Evolutionary conservation across 2,329 filamentous ascomycete species (phyloP), one percentile per base, ranked within the genome.

Genomic region (Fusarium staphyleae): DNA sequence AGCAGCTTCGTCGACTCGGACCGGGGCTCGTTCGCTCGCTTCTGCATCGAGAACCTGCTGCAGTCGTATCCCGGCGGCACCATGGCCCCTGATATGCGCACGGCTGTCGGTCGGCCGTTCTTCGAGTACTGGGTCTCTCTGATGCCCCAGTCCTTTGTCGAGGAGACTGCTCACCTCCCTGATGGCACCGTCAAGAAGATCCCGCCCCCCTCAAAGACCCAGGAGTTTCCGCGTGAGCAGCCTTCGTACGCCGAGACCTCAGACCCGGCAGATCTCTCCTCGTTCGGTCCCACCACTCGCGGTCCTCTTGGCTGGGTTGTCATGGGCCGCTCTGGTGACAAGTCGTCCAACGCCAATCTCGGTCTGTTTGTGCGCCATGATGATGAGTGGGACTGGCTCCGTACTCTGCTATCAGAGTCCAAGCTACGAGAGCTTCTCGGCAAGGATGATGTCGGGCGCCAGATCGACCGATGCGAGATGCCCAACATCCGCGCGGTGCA

Each of bases 301-400:
- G 60, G 60, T 3, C 69, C 69, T 12, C 60, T 72, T 1, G 68
- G 69, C 3, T 65, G 65, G 41, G 41, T 70, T 22, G 69, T 66
- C 8, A 55, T 66, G n/a, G 69, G 61, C 10, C 55, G 69, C 2
- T 69, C 68, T 0, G 69, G 68, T 8, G 77, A 79, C 49, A 79
- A 78, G 56, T 73, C 72, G 0, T 70, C 71, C 0, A 71, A 78
- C 55, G 69, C 68, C 22, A 79, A 78, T 52, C 66, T 76, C 12
- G 76, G 76, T 3, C 70, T 78, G 50, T 82, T 77, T 63, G 74
- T 77, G 9, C 69, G 74, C 14, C 60, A 72, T 42, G 66, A 67
- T 2, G 74, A 78, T 42, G 76, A 78, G 59, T 80, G 73, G 65
- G 70, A 76, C 11, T 78, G 76, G 77, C 61, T 79, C 10, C 69